Evolutionary conservation across 495 filamentous ascomycete species (phyloP), one percentile per base, ranked within the genome.

Genomic region (Talaromyces borbonicus): DNA sequence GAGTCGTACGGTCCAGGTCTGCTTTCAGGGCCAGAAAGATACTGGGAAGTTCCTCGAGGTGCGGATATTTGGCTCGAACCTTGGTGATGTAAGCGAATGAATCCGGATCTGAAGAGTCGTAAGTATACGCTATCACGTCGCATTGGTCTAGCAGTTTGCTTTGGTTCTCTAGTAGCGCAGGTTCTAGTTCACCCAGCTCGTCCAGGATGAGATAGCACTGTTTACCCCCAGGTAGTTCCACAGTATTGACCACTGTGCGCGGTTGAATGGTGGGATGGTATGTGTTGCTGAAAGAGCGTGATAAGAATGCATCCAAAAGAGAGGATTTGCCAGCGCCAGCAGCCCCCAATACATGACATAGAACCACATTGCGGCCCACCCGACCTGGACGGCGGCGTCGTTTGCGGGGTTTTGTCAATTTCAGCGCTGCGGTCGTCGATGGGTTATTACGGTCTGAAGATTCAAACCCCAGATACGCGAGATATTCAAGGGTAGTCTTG

Each of bases 131-230:
- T 23, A 97, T 74, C 20, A 97, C 75, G 61, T 98, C 92, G 62
- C 89, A 95, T 3, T 86, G 80, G 57, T 93, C 86, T 16, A 98
- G 73, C n/a, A 98, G 69, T 59, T 92, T 94, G 23, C 79, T 78
- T 54, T 83, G 78, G 65, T 98, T 97, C 41, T 96, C 92, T 1
- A 98, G 67, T 40, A 97, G 85, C 16, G 92, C 90, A 0, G 88
- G 85, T 54, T 97, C 92, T 30, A 94, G 69, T 60, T 96, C 88
- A n/a, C 93, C 93, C 2, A 96, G 80, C 58, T 98, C 92, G 55
- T 93, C 85, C 43, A 97, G 71, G 49, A 98, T 97, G 18, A 98
- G 73, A 56, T 97, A 97, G 64, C 87, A 94, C 62, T 98, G 93
- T 55, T 95, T 95, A 19, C 92, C 92, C 22, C 92, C 92, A 38